Percentiles rank a stretch among this genome's conserved stretches.
Conservation (phyloP, 139 green algal genomes). For the Desmodesmus armatus region DNA sequence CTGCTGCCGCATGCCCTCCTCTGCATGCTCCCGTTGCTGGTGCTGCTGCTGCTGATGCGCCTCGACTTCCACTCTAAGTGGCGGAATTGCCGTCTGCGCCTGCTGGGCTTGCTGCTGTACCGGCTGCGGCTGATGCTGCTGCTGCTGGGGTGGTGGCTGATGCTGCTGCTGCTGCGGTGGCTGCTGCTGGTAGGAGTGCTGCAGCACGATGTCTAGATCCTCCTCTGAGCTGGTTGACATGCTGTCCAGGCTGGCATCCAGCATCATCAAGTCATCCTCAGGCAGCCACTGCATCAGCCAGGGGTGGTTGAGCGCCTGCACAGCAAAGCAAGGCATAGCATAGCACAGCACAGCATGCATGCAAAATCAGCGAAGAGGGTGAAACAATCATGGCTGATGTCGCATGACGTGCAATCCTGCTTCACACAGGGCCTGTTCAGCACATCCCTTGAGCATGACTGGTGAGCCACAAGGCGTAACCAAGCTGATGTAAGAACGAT, state of each 20-base stretch:
- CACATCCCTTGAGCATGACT: no score
- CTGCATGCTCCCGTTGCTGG: not conserved
- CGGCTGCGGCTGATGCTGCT: conserved; percentile 18
- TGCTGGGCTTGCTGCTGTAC: not conserved
- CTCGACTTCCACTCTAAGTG: no score
- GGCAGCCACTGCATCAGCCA: conserved; percentile 55
- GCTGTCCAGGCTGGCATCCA: not conserved
- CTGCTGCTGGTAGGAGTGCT: not conserved
- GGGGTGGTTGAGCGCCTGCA: conserved; percentile 59
- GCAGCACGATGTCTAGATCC: conserved; percentile 5
- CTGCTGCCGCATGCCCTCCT: not conserved
- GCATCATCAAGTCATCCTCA: conserved; percentile 13
- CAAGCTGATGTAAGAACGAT: no score
- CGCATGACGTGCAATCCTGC: no score
- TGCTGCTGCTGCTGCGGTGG: not conserved
- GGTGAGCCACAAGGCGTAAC: no score
- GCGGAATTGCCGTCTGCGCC: not conserved
- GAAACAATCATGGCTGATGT: no score
- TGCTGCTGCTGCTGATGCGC: not conserved
- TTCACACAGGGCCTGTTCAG: no score
- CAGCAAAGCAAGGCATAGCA: no score
- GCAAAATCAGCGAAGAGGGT: no score
- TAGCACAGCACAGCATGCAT: no score
- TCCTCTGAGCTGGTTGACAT: not conserved
- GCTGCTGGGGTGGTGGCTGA: not conserved